Percentiles rank a stretch among this genome's conserved stretches.
Conservation (phyloP, 2,329 filamentous ascomycete genomes). For the Leptographium wingfieldii region DNA sequence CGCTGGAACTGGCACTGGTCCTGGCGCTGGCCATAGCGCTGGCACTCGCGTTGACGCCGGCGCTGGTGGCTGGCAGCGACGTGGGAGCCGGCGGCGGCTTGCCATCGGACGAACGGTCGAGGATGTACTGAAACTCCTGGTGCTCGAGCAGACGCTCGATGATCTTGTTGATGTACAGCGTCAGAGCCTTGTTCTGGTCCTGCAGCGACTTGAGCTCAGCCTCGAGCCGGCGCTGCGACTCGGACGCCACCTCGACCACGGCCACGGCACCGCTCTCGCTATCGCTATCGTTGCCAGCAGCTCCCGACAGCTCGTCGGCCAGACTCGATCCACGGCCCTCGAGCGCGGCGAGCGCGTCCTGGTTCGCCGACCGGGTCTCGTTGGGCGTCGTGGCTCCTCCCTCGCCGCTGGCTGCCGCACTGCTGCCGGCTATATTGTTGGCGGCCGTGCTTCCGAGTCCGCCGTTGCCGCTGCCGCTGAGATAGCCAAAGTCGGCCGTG, state of each 20-base stretch:
- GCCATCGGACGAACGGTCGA: conserved; percentile 63
- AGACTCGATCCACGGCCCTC: conserved; percentile 44
- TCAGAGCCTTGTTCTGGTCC: conserved; percentile 94
- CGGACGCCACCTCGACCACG: conserved; percentile 12
- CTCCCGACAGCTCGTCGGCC: conserved; percentile 78
- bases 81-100: conserved; percentile 38
- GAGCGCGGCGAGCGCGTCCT: conserved; percentile 51
- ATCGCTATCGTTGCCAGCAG: conserved; percentile 42
- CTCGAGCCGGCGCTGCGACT: conserved; percentile 57
- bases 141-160: conserved; percentile 90
- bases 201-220: conserved; percentile 65
- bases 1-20: conserved; percentile 42
- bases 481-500: conserved; percentile 65
- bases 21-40: conserved; percentile 35
- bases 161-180: conserved; percentile 97
- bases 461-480: neutral
- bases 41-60: conserved; percentile 56
- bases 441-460: neutral
- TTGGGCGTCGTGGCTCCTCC: conserved; percentile 1
- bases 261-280: conserved; percentile 1
- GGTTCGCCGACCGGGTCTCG: conserved; percentile 35
- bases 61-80: conserved; percentile 43
- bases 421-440: neutral
- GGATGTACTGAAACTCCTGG: conserved; percentile 86
- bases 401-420: neutral